Evolutionary conservation across 352 stramenopile genomes (phyloP), one percentile per base, ranked within the genome.

Genomic region (Phytophthora podocarpi): DNA sequence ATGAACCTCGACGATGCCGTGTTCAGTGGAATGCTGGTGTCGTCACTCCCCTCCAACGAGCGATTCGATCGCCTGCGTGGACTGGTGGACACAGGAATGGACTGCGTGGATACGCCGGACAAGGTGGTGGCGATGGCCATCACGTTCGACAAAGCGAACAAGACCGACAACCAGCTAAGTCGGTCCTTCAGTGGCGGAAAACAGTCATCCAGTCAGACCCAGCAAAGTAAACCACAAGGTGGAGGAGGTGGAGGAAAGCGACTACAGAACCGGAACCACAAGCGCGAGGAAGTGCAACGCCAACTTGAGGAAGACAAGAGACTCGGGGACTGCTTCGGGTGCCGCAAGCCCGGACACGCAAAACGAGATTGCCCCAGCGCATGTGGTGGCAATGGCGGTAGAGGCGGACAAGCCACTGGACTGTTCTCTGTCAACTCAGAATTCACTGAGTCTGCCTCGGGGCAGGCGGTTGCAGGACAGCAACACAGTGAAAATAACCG

Each of bases 71-170:
- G 42, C 31, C 16, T 62, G 24, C 21, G 32, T 34, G 30, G 53
- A 15, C 40, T 26, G 11, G 50, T 59, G 11, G 53, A 47, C 8
- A 26, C 24, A 6, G 24, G 41, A 3, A 26, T 62, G 53, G 24
- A 20, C n/a, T 62, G 31, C n/a, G 42, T 54, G 1, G 21, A 46
- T 23, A 48, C 42, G n/a, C 41, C 41, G 23, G 52, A 62, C 7
- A 61, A 54, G 9, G 42, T 48, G n/a, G 53, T 62, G 31, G 53
- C 42, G 2, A 53, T 54, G 53, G 18, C 23, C 15, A 62, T 62
- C 40, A 62, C 53, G 10, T 62, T 62, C 26, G 42, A 48, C 32
- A 54, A 62, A 13, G 53, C 41, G 8, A 54, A 48, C 18, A 37
- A 54, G 42, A 32, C 16, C 10, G 42, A 62, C 4, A 18, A 8